phyloP scores from a whole-genome alignment of 176 grass and related monocot species.

The Phragmites australis region DNA sequence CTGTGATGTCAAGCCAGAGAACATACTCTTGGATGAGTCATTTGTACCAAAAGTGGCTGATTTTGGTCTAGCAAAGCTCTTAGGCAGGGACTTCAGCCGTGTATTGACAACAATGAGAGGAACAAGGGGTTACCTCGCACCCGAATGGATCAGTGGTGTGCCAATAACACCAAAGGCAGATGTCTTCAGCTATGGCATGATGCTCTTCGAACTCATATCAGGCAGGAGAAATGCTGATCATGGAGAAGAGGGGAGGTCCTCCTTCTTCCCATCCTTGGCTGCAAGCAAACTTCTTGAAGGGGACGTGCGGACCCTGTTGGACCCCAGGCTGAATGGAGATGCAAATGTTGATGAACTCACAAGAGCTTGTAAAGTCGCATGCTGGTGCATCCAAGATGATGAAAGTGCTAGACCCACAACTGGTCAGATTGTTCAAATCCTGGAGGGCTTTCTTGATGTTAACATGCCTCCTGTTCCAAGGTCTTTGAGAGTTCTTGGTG shows the following conservation, averaged over 20 bases:
- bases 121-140: constrained; percentile 81
- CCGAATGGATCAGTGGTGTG: constrained; percentile 82
- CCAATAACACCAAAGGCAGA: constrained; percentile 77
- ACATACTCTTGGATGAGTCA: constrained; percentile 77
- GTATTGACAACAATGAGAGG: constrained; percentile 90
- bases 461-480: constrained; percentile 73
- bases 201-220: constrained; percentile 83
- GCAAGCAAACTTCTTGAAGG: constrained; percentile 61
- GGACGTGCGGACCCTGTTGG: constrained; percentile 55
- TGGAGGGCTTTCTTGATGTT: constrained; percentile 73
- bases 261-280: constrained; percentile 67
- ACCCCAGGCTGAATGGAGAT: constrained; percentile 59
- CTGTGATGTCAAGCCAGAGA: constrained; percentile 90
- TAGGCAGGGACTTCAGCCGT: constrained; percentile 79
- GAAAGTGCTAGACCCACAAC: constrained; percentile 68
- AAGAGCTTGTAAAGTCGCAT: constrained; percentile 79
- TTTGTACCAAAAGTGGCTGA: constrained; percentile 78
- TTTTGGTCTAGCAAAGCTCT: constrained; percentile 80
- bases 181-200: constrained; percentile 90
- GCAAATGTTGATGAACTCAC: constrained; percentile 57
- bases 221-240: constrained; percentile 66
- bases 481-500: constrained; percentile 56
- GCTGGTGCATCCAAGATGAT: constrained; percentile 93
- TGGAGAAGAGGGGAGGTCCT: constrained; percentile 21
- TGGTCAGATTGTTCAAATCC: constrained; percentile 76